Conservation (phyloP, 345 rosid species). For the Conringia planisiliqua region DNA sequence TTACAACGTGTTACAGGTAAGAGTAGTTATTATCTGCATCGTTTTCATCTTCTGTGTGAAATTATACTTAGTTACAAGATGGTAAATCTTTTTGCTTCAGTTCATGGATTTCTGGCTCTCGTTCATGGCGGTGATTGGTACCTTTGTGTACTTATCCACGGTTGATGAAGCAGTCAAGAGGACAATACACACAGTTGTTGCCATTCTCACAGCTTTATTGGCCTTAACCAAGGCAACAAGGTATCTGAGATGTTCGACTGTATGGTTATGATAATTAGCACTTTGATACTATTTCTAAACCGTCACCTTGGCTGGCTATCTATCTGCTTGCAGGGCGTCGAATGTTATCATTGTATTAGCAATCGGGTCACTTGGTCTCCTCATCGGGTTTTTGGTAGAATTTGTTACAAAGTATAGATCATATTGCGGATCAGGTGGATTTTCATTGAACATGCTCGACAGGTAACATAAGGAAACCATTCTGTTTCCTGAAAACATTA, state of each 20-base stretch:
- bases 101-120: slow-evolving; percentile 99
- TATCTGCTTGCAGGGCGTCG: slow-evolving; percentile 57
- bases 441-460: slow-evolving; percentile 43
- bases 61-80: slow-evolving; percentile 17
- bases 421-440: slow-evolving; percentile 43
- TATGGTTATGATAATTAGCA: not conserved
- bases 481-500: not conserved
- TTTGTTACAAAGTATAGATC: slow-evolving; percentile 58
- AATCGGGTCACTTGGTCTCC: slow-evolving; percentile 74
- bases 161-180: slow-evolving; percentile 69
- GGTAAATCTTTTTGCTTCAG: slow-evolving; percentile 45
- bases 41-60: slow-evolving; percentile 18
- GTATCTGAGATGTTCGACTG: slow-evolving; percentile 35
- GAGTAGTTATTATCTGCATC: slow-evolving; percentile 7
- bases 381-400: slow-evolving; percentile 76
- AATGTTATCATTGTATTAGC: slow-evolving; percentile 80
- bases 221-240: slow-evolving; percentile 95
- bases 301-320: not conserved
- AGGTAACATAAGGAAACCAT: slow-evolving; percentile 44
- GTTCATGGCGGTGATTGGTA: slow-evolving; percentile 95
- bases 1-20: slow-evolving; percentile 79
- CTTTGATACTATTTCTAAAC: slow-evolving; percentile 1
- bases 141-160: slow-evolving; percentile 73
- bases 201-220: slow-evolving; percentile 86
- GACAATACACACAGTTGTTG: slow-evolving; percentile 74